Base-by-base conservation (phyloP, 2,329 filamentous ascomycete genomes). In the Myotisia sp. region DNA sequence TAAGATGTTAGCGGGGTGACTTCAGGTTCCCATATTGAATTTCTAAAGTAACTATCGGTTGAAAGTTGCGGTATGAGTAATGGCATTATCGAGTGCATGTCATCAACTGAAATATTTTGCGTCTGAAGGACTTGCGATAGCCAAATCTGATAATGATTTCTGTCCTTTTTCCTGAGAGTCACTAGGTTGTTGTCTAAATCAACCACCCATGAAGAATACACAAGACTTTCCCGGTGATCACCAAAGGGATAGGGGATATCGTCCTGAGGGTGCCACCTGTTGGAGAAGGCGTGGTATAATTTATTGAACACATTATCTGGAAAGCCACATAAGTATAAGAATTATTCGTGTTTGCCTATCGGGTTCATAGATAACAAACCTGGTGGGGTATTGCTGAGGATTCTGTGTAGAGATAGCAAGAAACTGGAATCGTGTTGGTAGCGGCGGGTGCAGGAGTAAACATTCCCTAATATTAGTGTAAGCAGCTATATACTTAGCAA, bases 331-430 rank as follows among this genome's bases (percentile, higher is more conserved):
- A n/a, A n/a, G n/a, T 34, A 24, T 24, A 8, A 24, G 12, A 24
- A 2, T 24, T 65, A 77, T 24, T 24, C 8, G 22, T 24, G 22
- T 12, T 9, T 24, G 22, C 22, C 12, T 24, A 8, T 24, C 3
- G 22, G 22, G n/a, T n/a, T n/a, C n/a, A n/a, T n/a, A n/a, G n/a
- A n/a, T n/a, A n/a, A n/a, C n/a, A n/a, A n/a, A n/a, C n/a, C n/a
- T n/a, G n/a, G n/a, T n/a, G n/a, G n/a, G n/a, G n/a, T n/a, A n/a
- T n/a, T n/a, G n/a, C n/a, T n/a, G n/a, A n/a, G n/a, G n/a, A n/a
- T n/a, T n/a, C n/a, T n/a, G n/a, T n/a, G n/a, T n/a, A n/a, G n/a
- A n/a, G n/a, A n/a, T n/a, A n/a, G n/a, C n/a, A n/a, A n/a, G n/a
- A n/a, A n/a, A n/a, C n/a, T n/a, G n/a, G n/a, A n/a, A n/a, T n/a